Percentiles rank a stretch among this genome's conserved stretches.
Conservation (phyloP, 73 alveolate genomes). For the Tetrahymena malaccensis region DNA sequence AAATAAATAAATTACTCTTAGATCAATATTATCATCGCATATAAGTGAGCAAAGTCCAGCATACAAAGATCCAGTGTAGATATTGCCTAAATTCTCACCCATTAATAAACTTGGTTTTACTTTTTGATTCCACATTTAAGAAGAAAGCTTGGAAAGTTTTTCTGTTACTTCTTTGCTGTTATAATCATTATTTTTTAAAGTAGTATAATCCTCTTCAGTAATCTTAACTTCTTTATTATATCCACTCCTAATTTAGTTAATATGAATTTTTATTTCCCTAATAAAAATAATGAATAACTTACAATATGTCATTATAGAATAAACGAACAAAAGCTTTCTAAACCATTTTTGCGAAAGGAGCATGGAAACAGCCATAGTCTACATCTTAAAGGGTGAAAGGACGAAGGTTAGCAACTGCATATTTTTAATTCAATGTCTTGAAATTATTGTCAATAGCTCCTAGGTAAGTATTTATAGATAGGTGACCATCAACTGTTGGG, state of each 20-base stretch:
- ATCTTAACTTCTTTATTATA: slow-evolving; percentile 31
- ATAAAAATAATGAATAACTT: not conserved
- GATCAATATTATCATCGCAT: slow-evolving; percentile 57
- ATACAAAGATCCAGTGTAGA: slow-evolving; percentile 88
- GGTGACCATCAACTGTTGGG: slow-evolving; percentile 97
- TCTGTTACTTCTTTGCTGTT: slow-evolving; percentile 3
- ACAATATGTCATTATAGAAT: slow-evolving; percentile 41
- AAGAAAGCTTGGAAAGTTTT: slow-evolving; percentile 26
- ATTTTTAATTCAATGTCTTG: slow-evolving; percentile 54
- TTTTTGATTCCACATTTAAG: slow-evolving; percentile 62
- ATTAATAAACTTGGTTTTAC: slow-evolving; percentile 73
- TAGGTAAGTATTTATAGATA: slow-evolving; percentile 72
- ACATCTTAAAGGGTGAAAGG: slow-evolving; percentile 12
- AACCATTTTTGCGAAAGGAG: slow-evolving; percentile 91
- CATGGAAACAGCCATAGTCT: slow-evolving; percentile 88
- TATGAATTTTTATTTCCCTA: slow-evolving; percentile 10
- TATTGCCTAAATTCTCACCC: slow-evolving; percentile 87
- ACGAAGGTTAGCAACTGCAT: not conserved
- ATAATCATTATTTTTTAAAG: slow-evolving; percentile 35
- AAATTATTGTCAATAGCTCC: slow-evolving; percentile 78
- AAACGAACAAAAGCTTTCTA: slow-evolving; percentile 80
- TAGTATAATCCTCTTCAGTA: not conserved
- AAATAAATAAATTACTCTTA: slow-evolving; percentile 18
- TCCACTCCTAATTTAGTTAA: slow-evolving; percentile 47
- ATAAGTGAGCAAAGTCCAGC: slow-evolving; percentile 72